Evolutionary conservation across 1,284 basidiomycete species (phyloP).

Genomic region (Cystobasidium slooffiae): DNA sequence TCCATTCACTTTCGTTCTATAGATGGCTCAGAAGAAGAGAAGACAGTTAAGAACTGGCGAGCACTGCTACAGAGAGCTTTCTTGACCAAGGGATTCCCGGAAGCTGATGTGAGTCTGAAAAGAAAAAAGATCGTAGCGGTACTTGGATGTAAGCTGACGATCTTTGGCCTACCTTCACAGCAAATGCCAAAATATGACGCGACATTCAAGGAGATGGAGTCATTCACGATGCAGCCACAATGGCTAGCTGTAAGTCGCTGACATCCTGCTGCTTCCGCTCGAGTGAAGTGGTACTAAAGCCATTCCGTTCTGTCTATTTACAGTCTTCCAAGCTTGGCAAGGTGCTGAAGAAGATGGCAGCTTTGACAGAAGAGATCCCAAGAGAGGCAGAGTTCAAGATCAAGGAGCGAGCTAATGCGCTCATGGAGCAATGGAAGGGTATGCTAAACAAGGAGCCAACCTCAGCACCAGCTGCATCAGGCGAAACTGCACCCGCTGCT

Average conservation of each 20-base stretch:
- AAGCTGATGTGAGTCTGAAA: slow-evolving; percentile 53
- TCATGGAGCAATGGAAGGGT: slow-evolving; percentile 58
- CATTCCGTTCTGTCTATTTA: neutral
- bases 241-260: slow-evolving; percentile 70
- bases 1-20: slow-evolving; percentile 29
- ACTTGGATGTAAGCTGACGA: neutral
- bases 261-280: neutral
- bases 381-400: slow-evolving; percentile 85
- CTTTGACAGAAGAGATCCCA: slow-evolving; percentile 72
- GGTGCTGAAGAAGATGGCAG: slow-evolving; percentile 92
- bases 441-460: slow-evolving; percentile 35
- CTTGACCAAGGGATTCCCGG: slow-evolving; percentile 64
- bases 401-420: slow-evolving; percentile 67
- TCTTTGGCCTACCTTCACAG: slow-evolving; percentile 34
- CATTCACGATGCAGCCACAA: slow-evolving; percentile 81
- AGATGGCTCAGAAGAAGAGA: slow-evolving; percentile 44
- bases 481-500: slow-evolving; percentile 19
- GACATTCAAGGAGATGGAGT: slow-evolving; percentile 79
- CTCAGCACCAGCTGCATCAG: slow-evolving; percentile 4
- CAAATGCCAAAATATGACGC: slow-evolving; percentile 65
- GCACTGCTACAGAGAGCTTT: slow-evolving; percentile 89
- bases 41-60: slow-evolving; percentile 76
- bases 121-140: neutral
- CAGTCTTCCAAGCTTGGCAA: slow-evolving; percentile 96
- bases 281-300: neutral